Conservation (phyloP, 352 stramenopile species). For the Globisporangium solare region DNA sequence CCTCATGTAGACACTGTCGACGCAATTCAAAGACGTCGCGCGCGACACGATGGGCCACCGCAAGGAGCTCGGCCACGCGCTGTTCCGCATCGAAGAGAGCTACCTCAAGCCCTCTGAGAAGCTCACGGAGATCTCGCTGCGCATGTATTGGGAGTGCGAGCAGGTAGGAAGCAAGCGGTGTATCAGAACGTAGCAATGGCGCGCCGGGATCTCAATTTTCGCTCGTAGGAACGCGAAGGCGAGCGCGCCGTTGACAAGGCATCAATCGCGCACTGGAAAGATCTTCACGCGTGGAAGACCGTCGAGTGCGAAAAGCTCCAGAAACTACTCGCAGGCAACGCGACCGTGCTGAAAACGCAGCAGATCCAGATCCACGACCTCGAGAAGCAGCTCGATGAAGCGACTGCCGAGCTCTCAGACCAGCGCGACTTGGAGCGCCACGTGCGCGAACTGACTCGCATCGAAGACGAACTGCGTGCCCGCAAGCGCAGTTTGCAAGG, state of each 20-base stretch:
- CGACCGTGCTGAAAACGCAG: conserved; percentile 42
- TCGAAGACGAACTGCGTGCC: conserved; percentile 21
- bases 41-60: conserved; percentile 58
- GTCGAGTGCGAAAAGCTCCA: conserved; percentile 37
- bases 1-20: conserved; percentile 30
- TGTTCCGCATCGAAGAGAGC: conserved; percentile 70
- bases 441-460: conserved; percentile 33
- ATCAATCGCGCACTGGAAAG: conserved; percentile 39
- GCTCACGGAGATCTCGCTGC: conserved; percentile 61
- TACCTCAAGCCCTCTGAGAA: conserved; percentile 79
- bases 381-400: conserved; percentile 24
- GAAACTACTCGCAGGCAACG: conserved; percentile 52
- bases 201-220: too few species aligned
- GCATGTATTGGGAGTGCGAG: conserved; percentile 72
- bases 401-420: conserved; percentile 12
- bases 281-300: conserved; percentile 41
- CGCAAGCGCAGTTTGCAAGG: conserved; percentile 26
- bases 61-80: conserved; percentile 51
- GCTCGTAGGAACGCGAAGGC: conserved; percentile 23
- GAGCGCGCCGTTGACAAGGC: conserved; percentile 45
- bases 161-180: conserved; percentile 11
- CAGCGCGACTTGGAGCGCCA: conserved; percentile 34
- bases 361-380: conserved; percentile 51
- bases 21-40: conserved; percentile 65
- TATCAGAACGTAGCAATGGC: too few species aligned